Evolutionary conservation across 768 basidiomycete species (phyloP).

Genomic region (Mycena polygramma): DNA sequence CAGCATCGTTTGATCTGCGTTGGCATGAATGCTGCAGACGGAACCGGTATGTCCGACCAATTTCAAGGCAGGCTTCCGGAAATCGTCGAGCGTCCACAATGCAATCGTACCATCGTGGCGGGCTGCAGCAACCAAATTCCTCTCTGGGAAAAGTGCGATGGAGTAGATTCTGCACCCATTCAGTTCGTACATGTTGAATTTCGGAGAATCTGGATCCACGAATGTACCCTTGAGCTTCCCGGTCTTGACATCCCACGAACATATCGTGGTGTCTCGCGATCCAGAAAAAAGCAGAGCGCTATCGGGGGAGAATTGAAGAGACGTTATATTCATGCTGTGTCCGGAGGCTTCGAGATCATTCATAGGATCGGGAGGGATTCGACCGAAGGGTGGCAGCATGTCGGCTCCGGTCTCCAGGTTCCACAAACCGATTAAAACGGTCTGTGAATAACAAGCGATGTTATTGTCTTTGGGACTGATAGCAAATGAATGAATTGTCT

Average conservation of each 20-base stretch:
- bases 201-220: not conserved
- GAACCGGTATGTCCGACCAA: not conserved
- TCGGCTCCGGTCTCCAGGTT: constrained; percentile 4
- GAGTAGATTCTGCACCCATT: not conserved
- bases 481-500: not conserved
- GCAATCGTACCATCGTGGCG: not conserved
- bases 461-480: not conserved
- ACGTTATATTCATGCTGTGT: not conserved
- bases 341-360: no score
- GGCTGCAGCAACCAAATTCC: not conserved
- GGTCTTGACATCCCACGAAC: constrained; percentile 1
- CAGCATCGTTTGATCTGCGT: not conserved
- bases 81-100: not conserved
- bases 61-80: not conserved
- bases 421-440: not conserved
- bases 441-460: not conserved
- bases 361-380: no score
- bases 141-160: not conserved
- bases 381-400: not conserved
- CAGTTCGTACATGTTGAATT: not conserved
- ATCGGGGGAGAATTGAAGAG: not conserved
- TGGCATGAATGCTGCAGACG: not conserved
- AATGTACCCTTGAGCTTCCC: not conserved
- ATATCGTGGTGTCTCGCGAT: not conserved
- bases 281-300: not conserved